A percentile compares a stretch with the other conserved stretches of the same genome.
Evolutionary conservation across 176 grass and related monocot species (phyloP).

Genomic region (Bothriochloa decipiens): DNA sequence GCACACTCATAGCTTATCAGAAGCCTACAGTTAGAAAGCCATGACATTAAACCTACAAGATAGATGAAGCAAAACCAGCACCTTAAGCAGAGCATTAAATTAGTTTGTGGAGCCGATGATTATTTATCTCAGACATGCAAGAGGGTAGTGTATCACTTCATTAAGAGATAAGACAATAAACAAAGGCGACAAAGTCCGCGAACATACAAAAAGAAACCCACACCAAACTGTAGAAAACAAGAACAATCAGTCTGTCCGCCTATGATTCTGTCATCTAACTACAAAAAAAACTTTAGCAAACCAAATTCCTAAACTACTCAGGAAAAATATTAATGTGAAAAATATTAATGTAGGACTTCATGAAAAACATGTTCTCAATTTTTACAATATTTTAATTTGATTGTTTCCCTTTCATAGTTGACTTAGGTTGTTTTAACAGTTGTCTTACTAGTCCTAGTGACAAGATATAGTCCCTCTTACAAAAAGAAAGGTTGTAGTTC

Average conservation of each 20-base stretch:
- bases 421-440: neutral
- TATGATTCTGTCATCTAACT: neutral
- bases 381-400: constrained; percentile 1
- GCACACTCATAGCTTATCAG: constrained; percentile 39
- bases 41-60: constrained; percentile 20
- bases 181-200: neutral
- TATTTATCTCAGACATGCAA: neutral
- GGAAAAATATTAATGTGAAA: neutral
- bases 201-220: neutral
- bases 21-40: constrained; percentile 39
- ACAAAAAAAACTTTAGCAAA: neutral
- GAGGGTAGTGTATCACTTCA: neutral
- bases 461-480: neutral
- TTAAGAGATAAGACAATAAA: neutral
- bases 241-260: neutral
- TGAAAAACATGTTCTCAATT: neutral
- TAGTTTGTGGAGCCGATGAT: neutral
- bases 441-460: neutral
- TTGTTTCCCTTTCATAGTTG: neutral
- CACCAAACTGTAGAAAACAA: neutral
- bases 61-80: constrained; percentile 26
- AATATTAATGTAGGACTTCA: neutral
- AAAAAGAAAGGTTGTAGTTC: neutral
- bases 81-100: neutral
- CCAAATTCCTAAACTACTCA: neutral